phyloP scores from a whole-genome alignment of 768 basidiomycete genomes.

The Lentinula edodes region DNA sequence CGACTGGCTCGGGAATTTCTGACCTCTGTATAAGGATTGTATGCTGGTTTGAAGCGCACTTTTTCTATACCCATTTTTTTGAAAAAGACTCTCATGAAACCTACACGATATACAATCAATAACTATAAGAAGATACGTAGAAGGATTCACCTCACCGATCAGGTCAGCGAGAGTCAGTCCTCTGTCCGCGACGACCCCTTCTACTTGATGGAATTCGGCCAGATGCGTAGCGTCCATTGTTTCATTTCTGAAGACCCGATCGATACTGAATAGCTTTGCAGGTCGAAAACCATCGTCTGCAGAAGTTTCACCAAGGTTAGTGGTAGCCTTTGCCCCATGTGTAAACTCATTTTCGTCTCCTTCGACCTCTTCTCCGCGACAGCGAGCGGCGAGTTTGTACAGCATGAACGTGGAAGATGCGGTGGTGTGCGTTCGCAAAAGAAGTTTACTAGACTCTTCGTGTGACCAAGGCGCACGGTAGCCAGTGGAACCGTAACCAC shows the following conservation, averaged over 20 bases:
- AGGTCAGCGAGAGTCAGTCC: slow-evolving; percentile 90
- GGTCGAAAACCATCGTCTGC: slow-evolving; percentile 77
- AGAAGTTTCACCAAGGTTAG: slow-evolving; percentile 16
- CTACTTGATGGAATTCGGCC: slow-evolving; percentile 99
- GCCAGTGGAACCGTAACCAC: slow-evolving; percentile 89
- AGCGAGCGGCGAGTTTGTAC: slow-evolving; percentile 84
- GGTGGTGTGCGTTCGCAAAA: slow-evolving; percentile 95
- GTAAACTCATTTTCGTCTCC: slow-evolving; percentile 37
- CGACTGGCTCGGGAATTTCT: not conserved
- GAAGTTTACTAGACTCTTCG: slow-evolving; percentile 86
- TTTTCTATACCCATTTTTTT: slow-evolving; percentile 94
- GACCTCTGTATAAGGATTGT: slow-evolving; percentile 98
- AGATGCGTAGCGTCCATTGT: slow-evolving; percentile 97
- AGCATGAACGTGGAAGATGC: slow-evolving; percentile 93
- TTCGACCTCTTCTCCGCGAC: slow-evolving; percentile 52
- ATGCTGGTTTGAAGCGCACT: slow-evolving; percentile 96
- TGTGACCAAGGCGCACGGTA: slow-evolving; percentile 96
- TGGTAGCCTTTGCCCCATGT: slow-evolving; percentile 28
- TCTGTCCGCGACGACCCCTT: slow-evolving; percentile 96
- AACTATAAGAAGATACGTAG: not conserved
- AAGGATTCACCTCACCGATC: slow-evolving; percentile 58
- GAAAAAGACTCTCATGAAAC: slow-evolving; percentile 99
- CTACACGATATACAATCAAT: slow-evolving; percentile 29
- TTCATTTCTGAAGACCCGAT: slow-evolving; percentile 98
- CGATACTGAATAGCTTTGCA: slow-evolving; percentile 94